These are phyloP conservation scores for Nannochloropsis gaditana DNA, from an alignment of 108 stramenopile species.

Conservation along the genomic window DNA sequence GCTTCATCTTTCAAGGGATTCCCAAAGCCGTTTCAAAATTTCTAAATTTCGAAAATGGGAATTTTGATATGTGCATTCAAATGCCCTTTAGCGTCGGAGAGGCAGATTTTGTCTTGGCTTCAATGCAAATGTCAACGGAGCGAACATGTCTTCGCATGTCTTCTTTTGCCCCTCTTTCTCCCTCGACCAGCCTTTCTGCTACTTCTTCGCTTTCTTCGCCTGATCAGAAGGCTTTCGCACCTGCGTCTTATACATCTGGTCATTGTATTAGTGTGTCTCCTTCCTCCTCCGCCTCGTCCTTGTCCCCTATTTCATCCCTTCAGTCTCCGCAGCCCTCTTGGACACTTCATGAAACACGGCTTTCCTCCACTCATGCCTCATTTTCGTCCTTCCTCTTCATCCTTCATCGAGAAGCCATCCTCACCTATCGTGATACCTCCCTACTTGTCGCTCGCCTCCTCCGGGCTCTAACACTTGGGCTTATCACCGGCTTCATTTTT, in stretches of 20 bases:
- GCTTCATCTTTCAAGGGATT: neutral
- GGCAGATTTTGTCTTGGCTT: neutral
- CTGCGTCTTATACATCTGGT: neutral
- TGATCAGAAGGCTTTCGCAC: neutral
- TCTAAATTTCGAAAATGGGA: neutral
- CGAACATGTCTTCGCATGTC: too few species aligned
- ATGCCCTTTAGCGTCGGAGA: neutral
- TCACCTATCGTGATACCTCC: conserved; percentile 2
- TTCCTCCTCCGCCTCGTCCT: too few species aligned
- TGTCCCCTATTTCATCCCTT: too few species aligned
- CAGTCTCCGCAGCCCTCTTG: neutral
- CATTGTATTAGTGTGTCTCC: too few species aligned
- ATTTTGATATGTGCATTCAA: neutral
- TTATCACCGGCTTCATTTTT: conserved; percentile 4
- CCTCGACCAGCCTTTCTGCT: too few species aligned
- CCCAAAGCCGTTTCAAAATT: neutral
- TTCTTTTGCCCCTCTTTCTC: too few species aligned
- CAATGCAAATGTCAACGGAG: too few species aligned
- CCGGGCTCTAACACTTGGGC: neutral
- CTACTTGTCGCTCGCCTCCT: neutral
- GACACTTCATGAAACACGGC: neutral
- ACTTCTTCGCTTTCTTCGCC: too few species aligned
- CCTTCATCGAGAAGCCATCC: neutral
- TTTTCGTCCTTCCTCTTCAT: conserved; percentile 1
- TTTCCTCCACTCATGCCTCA: neutral